These are phyloP conservation scores for Grosmannia clavigera DNA, from an alignment of 2,329 filamentous ascomycete species.

Conservation along the genomic window DNA sequence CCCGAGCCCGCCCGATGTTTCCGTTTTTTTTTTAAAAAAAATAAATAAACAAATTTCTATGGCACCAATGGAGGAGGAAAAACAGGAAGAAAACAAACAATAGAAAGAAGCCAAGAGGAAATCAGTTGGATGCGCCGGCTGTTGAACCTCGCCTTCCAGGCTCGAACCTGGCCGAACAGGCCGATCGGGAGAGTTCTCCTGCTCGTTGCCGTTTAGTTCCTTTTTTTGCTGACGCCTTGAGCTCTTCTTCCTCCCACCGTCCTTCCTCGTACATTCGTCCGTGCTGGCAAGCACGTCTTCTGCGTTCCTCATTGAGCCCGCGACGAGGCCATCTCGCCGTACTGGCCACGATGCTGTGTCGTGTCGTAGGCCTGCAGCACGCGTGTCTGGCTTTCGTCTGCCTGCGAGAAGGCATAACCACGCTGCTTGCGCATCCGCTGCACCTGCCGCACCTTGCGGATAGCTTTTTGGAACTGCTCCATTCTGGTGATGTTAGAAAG, in stretches of 20 bases:
- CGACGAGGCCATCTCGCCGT: constrained; percentile 73
- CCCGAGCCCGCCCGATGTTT: not conserved
- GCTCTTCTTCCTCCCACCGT: not conserved
- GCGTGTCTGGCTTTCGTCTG: constrained; percentile 88
- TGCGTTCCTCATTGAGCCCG: constrained; percentile 4
- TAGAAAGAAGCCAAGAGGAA: not conserved
- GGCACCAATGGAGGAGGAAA: not conserved
- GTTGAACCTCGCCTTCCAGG: not conserved
- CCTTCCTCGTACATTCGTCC: not conserved
- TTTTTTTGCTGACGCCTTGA: not conserved
- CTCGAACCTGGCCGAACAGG: not conserved
- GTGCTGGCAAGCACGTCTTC: not conserved
- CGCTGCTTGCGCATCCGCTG: constrained; percentile 99
- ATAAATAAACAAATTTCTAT: not conserved
- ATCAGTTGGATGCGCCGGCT: not conserved
- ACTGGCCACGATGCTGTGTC: constrained; percentile 77
- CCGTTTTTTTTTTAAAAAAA: not conserved
- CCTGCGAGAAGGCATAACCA: constrained; percentile 95
- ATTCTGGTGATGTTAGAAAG: constrained; percentile 43
- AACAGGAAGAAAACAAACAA: not conserved
- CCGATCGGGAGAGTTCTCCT: too few relatives aligned
- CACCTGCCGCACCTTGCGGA: constrained; percentile 94
- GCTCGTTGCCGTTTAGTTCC: not conserved
- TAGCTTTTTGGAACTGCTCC: constrained; percentile 99
- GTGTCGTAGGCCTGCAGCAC: constrained; percentile 97